Evolutionary conservation across 495 filamentous ascomycete species (phyloP).

Genomic region (Penicillium arizonense): DNA sequence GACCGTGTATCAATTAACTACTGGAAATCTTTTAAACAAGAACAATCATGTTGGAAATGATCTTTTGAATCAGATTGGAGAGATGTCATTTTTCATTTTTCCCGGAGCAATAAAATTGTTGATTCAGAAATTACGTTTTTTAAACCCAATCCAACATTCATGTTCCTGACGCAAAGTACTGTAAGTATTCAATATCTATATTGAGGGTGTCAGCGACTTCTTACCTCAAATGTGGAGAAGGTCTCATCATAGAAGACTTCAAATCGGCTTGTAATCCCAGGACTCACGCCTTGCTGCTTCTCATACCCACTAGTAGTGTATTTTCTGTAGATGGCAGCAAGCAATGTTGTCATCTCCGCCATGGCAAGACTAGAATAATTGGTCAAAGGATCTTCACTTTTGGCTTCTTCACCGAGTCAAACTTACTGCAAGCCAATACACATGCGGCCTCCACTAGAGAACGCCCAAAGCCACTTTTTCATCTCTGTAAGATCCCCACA

Average conservation of each 20-base stretch:
- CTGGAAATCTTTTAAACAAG: too few relatives aligned
- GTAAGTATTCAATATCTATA: too few relatives aligned
- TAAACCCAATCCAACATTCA: too few relatives aligned
- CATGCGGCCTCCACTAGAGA: slow-evolving; percentile 74
- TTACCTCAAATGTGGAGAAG: background rate
- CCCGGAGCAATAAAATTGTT: too few relatives aligned
- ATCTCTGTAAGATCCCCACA: slow-evolving; percentile 41
- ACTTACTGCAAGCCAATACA: slow-evolving; percentile 63
- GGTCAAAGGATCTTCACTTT: too few relatives aligned
- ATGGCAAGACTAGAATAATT: slow-evolving; percentile 29
- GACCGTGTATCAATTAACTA: too few relatives aligned
- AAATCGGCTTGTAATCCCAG: slow-evolving; percentile 35
- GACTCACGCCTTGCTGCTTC: slow-evolving; percentile 21
- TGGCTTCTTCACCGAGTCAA: background rate
- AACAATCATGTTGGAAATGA: too few relatives aligned
- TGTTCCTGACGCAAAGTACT: too few relatives aligned
- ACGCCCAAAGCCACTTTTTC: slow-evolving; percentile 71
- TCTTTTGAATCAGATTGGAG: too few relatives aligned
- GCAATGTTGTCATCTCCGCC: slow-evolving; percentile 43
- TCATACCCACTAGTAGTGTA: slow-evolving; percentile 26
- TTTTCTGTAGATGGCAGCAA: slow-evolving; percentile 32
- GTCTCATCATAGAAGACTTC: slow-evolving; percentile 42
- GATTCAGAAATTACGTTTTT: too few relatives aligned
- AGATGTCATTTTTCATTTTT: too few relatives aligned
- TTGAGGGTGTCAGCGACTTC: too few relatives aligned